A percentile compares a stretch with the other conserved stretches of the same genome.
Evolutionary conservation across 2,329 filamentous ascomycete species (phyloP).

Genomic region (Cadophora luteo-olivacea): DNA sequence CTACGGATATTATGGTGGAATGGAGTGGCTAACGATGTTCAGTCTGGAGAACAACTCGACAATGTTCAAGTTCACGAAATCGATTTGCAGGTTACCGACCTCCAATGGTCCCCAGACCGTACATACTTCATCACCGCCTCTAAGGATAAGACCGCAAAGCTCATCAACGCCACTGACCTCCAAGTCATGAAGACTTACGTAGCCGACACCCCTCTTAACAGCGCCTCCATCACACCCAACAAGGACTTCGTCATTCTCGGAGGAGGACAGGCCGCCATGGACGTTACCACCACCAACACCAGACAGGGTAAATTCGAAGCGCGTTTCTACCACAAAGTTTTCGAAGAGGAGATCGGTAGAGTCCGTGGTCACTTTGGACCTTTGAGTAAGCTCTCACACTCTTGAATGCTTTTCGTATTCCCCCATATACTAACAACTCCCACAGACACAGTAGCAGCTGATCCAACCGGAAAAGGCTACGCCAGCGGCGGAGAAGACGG

Average conservation of each 20-base stretch:
- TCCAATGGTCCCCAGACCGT: slow-evolving; percentile 92
- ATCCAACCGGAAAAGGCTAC: slow-evolving; percentile 91
- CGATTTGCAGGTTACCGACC: slow-evolving; percentile 78
- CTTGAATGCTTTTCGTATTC: neutral
- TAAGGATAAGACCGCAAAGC: slow-evolving; percentile 97
- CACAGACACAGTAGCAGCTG: slow-evolving; percentile 83
- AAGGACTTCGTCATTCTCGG: slow-evolving; percentile 98
- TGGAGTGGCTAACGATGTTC: slow-evolving; percentile 31
- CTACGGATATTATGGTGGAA: neutral
- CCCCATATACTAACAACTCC: slow-evolving; percentile 14
- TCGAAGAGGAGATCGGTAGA: slow-evolving; percentile 97
- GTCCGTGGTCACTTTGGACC: slow-evolving; percentile 93
- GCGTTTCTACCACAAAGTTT: slow-evolving; percentile 99
- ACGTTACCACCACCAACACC: slow-evolving; percentile 88
- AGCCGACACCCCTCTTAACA: slow-evolving; percentile 95
- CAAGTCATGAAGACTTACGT: slow-evolving; percentile 91
- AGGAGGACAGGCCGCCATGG: slow-evolving; percentile 98
- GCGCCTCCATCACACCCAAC: slow-evolving; percentile 89
- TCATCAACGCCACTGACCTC: slow-evolving; percentile 85
- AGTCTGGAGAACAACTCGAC: slow-evolving; percentile 81
- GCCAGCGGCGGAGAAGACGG: slow-evolving; percentile 97
- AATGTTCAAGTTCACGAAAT: slow-evolving; percentile 87
- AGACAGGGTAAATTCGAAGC: slow-evolving; percentile 99
- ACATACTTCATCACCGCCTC: slow-evolving; percentile 98
- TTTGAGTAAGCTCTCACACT: slow-evolving; percentile 63